Evolutionary conservation across 306 rosid genomes (phyloP), one percentile per base, ranked within the genome.

Genomic region (Myrica gale): DNA sequence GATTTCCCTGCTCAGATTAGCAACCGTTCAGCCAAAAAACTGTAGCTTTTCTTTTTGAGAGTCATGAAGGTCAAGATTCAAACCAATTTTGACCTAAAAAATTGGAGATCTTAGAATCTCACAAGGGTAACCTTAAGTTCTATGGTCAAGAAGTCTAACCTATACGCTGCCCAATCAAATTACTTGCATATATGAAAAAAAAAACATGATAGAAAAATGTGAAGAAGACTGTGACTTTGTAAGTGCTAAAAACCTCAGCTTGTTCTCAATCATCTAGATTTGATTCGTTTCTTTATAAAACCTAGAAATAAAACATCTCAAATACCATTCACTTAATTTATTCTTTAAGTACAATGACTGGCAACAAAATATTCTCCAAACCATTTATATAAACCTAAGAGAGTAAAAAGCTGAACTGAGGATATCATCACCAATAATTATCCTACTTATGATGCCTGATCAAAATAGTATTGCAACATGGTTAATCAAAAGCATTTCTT

Each of bases 401-500:
- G 69, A 76, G 79, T 48, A 79, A n/a, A 84, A 76, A 69, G 76
- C 78, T 81, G 79, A 74, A 87, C 82, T 67, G 84, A 77, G 47
- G 72, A 71, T 26, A 57, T 71, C 26, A 82, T 68, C 51, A 61
- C 71, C 71, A 81, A 68, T 53, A 73, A 76, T 68, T 79, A 70
- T 82, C 82, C 82, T 83, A 84, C 79, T 78, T 84, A 81, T 54
- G 83, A 82, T 79, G 87, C 87, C 87, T 85, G 79, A 82, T 86
- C 79, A 86, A 85, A 83, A 84, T 73, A 84, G 86, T 78, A 89
- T 83, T 82, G 82, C 88, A 92, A 89, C 87, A 83, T 87, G 87
- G 91, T 88, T 88, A 90, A 92, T 86, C 97, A 92, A 90, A 91
- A 89, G 90, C 88, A 90, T 92, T 90, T 90, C 90, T 92, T 96